These are phyloP conservation scores for Chimonanthus praecox DNA, from an alignment of 164 flowering plant genomes.

Conservation along the genomic window DNA sequence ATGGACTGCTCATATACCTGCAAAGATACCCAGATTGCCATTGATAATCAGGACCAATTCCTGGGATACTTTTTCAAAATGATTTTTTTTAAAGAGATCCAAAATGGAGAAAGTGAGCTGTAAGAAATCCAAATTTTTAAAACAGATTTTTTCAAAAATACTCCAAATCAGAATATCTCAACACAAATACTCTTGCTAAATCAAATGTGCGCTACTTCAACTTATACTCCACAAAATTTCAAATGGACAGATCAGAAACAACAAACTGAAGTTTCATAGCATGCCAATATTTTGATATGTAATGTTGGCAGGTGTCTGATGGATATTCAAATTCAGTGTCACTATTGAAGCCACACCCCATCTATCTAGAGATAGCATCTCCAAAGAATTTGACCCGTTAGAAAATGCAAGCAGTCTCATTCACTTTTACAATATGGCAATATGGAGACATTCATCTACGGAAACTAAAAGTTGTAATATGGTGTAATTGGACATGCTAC, in stretches of 20 bases:
- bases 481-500: background rate
- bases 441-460: background rate
- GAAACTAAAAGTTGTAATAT: background rate
- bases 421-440: background rate
- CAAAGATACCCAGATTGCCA: background rate
- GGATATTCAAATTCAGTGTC: no score
- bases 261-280: no score
- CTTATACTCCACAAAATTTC: no score
- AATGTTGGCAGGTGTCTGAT: background rate
- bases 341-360: no score
- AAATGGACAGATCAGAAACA: background rate
- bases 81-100: background rate
- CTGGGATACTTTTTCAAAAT: background rate
- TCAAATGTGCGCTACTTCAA: background rate
- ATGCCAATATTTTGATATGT: background rate
- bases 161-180: background rate
- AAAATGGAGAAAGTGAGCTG: no score
- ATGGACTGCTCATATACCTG: slow-evolving; percentile 83
- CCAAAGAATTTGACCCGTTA: no score
- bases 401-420: background rate
- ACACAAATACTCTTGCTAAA: background rate
- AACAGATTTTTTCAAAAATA: no score
- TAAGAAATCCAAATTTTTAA: no score
- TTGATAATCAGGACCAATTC: background rate
- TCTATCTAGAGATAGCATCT: no score